Conservation (phyloP, 805 yeast genomes). For the Maudiozyma pseudohumilis region DNA sequence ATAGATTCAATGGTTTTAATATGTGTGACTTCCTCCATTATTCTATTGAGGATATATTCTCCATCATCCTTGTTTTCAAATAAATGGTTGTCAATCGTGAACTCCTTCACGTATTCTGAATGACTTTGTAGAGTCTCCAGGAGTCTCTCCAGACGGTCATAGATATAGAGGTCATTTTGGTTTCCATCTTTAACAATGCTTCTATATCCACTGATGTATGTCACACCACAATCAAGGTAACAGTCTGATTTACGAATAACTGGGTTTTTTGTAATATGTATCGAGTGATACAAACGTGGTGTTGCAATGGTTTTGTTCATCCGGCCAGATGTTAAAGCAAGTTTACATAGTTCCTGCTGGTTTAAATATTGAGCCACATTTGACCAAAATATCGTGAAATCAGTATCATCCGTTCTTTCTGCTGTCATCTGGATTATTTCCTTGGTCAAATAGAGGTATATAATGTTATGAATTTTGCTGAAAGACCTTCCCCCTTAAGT, state of each 20-base stretch:
- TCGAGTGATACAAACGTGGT: constrained; percentile 30
- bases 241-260: constrained; percentile 21
- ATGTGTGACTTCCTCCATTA: constrained; percentile 16
- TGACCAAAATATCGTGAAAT: not conserved
- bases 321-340: constrained; percentile 28
- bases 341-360: constrained; percentile 31
- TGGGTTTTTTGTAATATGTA: constrained; percentile 32
- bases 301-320: constrained; percentile 25
- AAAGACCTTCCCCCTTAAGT: no score
- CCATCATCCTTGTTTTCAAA: constrained; percentile 23
- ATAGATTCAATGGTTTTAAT: constrained; percentile 18
- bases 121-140: constrained; percentile 28
- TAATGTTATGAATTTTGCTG: no score
- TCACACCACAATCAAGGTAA: constrained; percentile 29
- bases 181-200: constrained; percentile 28
- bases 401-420: constrained; percentile 8
- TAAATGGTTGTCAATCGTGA: constrained; percentile 27
- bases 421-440: not conserved
- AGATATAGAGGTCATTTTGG: constrained; percentile 31
- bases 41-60: constrained; percentile 6
- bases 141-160: constrained; percentile 34
- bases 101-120: constrained; percentile 23
- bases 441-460: constrained; percentile 4
- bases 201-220: constrained; percentile 33
- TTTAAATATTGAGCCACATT: constrained; percentile 25